phyloP scores from a whole-genome alignment of 2,329 filamentous ascomycete species.

The Fusarium sp. region DNA sequence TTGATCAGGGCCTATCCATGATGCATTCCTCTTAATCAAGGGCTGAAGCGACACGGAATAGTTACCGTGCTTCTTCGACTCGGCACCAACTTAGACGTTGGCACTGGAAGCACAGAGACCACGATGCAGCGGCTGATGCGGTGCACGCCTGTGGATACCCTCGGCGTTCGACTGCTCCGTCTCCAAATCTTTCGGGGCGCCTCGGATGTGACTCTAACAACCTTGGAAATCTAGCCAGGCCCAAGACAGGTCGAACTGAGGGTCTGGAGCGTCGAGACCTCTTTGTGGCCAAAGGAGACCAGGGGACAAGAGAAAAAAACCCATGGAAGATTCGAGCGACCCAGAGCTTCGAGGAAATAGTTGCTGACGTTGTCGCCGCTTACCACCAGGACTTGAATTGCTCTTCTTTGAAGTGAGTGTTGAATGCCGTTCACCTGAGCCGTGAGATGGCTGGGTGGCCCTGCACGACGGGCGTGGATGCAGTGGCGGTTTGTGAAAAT shows the following conservation, averaged over 20 bases:
- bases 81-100: constrained; percentile 22
- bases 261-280: neutral
- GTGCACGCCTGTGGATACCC: constrained; percentile 33
- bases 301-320: neutral
- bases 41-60: constrained; percentile 16
- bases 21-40: constrained; percentile 8
- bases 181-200: constrained; percentile 16
- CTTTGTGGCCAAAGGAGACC: neutral
- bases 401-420: neutral
- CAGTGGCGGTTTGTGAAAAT: constrained; percentile 22
- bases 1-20: constrained; percentile 6
- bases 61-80: constrained; percentile 19
- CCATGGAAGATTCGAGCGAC: neutral
- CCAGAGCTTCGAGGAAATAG: neutral
- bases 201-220: constrained; percentile 9
- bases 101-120: constrained; percentile 24
- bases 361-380: neutral
- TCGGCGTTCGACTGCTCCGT: constrained; percentile 13
- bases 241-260: neutral
- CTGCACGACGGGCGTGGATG: constrained; percentile 15
- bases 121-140: constrained; percentile 29
- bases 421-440: neutral
- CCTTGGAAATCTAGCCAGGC: neutral
- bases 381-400: neutral
- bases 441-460: neutral